Base-by-base conservation (phyloP, 345 rosid species). In the Pelargonium nanum region DNA sequence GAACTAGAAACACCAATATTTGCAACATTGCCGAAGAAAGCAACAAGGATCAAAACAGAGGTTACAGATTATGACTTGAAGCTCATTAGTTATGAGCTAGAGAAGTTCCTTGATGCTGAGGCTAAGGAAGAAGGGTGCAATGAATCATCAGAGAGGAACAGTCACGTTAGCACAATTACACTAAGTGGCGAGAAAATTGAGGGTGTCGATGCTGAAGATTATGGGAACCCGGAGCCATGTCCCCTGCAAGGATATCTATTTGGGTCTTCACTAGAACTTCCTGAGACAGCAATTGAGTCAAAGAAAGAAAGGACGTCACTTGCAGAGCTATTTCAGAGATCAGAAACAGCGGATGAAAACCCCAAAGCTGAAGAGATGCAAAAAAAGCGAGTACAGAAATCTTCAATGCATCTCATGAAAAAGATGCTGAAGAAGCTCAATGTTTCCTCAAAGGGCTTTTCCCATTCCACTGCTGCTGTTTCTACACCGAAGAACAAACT, bases 241-340 rank as follows among this genome's bases (percentile, higher is more conserved):
- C 93, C 97, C 6, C 95, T 90, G 60, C 93, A 87, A 77, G 94
- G 79, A 69, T 91, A 91, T 74, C 77, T 86, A 61, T 86, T 86
- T 61, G 85, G 88, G 32, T 81, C 96, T 69, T 65, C 78, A 40
- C 71, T 73, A 24, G 91, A 80, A 75, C 55, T 75, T 59, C 76
- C 86, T 26, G 89, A 85, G 72, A 66, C 80, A 74, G 71, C 52
- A 67, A 55, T 23, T 58, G 81, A 78, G 63, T 64, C 56, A 65
- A 81, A 70, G 71, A 84, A 83, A 74, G 90, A 86, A 60, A 82
- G 73, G 75, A 64, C 77, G 67, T 85, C 97, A 59, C 94, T 84
- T 19, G 85, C 72, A 22, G 89, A 88, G 71, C 81, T 91, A 64
- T 88, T 91, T 68, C 77, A 69, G 22, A 76, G 72, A 69, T 74